These are phyloP conservation scores for Periconia sp. DNA, from an alignment of 2,329 filamentous ascomycete genomes.

Conservation along the genomic window DNA sequence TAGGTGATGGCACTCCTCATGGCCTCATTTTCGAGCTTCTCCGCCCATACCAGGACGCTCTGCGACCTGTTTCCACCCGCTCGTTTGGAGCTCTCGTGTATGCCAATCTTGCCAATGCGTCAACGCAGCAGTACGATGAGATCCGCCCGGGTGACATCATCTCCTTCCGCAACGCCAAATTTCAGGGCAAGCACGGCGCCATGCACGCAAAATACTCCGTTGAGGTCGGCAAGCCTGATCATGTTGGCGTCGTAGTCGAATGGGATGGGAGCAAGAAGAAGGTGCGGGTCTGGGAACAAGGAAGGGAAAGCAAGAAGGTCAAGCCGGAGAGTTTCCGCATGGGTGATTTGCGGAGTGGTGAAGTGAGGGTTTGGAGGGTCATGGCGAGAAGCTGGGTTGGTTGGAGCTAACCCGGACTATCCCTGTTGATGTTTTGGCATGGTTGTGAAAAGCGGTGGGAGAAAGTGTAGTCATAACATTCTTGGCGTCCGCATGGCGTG, in stretches of 20 bases:
- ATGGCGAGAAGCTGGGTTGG: conserved; percentile 93
- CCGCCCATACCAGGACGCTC: conserved; percentile 72
- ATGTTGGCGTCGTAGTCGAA: conserved; percentile 89
- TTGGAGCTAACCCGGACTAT: conserved; percentile 68
- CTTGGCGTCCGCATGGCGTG: no score
- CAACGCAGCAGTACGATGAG: conserved; percentile 87
- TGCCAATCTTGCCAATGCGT: conserved; percentile 92
- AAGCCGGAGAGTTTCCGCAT: conserved; percentile 94
- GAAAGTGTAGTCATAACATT: no score
- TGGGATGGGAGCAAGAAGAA: conserved; percentile 99
- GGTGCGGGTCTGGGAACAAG: conserved; percentile 93
- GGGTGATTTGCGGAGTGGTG: conserved; percentile 87
- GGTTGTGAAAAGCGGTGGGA: no score
- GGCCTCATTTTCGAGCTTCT: conserved; percentile 81
- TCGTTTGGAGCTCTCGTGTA: conserved; percentile 93
- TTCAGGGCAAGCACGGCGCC: conserved; percentile 92
- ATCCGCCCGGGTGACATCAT: conserved; percentile 94
- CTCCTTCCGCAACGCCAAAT: conserved; percentile 88
- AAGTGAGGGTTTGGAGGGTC: conserved; percentile 96
- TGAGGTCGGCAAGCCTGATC: conserved; percentile 86
- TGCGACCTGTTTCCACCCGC: conserved; percentile 84
- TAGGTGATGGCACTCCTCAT: conserved; percentile 84
- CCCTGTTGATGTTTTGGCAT: no score
- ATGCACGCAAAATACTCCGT: conserved; percentile 93
- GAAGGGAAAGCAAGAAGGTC: conserved; percentile 89